Evolutionary conservation across 192 early-diverging fungal species (phyloP).

Genomic region (Entomortierella beljakovae): DNA sequence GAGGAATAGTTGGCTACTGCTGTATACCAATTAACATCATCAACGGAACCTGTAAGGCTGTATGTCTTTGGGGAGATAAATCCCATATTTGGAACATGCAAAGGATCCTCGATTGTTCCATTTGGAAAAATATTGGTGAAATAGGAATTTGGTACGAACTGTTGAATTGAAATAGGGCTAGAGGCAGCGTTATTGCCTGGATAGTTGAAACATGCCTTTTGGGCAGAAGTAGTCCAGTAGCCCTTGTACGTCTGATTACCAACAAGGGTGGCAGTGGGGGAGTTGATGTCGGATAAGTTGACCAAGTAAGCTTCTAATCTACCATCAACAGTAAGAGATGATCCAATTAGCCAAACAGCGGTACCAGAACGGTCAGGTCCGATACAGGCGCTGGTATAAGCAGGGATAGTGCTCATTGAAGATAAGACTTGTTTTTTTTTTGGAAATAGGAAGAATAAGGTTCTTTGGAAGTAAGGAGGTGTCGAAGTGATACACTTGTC

Average conservation of each 20-base stretch:
- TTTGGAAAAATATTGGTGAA: slow-evolving; percentile 29
- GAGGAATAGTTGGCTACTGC: slow-evolving; percentile 5
- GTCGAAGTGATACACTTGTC: no score
- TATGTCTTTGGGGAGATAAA: slow-evolving; percentile 26
- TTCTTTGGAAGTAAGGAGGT: not conserved
- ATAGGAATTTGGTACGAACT: slow-evolving; percentile 17
- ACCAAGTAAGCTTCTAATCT: slow-evolving; percentile 21
- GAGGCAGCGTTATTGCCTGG: slow-evolving; percentile 12
- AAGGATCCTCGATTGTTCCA: slow-evolving; percentile 7
- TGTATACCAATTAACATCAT: slow-evolving; percentile 22
- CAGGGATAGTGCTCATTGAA: slow-evolving; percentile 18
- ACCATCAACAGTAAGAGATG: slow-evolving; percentile 8
- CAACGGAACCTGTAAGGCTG: slow-evolving; percentile 22
- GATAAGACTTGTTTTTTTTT: no score
- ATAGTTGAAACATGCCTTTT: slow-evolving; percentile 26
- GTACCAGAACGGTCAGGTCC: slow-evolving; percentile 12
- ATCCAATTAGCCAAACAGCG: slow-evolving; percentile 20
- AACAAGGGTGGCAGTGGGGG: slow-evolving; percentile 26
- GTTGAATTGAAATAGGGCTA: slow-evolving; percentile 25
- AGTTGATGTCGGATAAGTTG: slow-evolving; percentile 29
- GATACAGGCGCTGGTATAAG: slow-evolving; percentile 15
- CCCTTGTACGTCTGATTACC: not conserved
- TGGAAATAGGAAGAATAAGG: no score
- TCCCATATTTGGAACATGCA: not conserved
- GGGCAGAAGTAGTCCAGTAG: slow-evolving; percentile 16